Percentiles rank a stretch among this genome's conserved stretches.
Evolutionary conservation across 352 stramenopile species (phyloP).

Genomic region (Globisporangium apiculatum): DNA sequence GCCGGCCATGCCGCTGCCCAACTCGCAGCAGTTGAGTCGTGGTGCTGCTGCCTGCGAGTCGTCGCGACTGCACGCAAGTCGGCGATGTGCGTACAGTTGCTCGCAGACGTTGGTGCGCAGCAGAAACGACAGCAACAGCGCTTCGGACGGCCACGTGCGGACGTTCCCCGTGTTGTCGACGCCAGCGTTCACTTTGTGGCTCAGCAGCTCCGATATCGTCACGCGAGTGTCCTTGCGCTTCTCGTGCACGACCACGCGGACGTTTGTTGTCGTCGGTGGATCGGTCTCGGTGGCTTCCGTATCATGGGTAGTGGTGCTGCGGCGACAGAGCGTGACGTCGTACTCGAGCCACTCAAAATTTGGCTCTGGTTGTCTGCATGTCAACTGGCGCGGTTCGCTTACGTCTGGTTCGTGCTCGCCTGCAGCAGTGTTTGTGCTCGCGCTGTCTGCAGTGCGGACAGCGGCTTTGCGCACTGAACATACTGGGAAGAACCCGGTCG

Average conservation of each 20-base stretch:
- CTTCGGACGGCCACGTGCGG: constrained; percentile 77
- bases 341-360: constrained; percentile 54
- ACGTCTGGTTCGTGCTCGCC: neutral
- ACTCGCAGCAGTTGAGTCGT: constrained; percentile 50
- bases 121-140: constrained; percentile 61
- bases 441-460: neutral
- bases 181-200: constrained; percentile 65
- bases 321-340: constrained; percentile 9
- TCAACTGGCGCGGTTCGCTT: neutral
- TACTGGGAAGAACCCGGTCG: constrained; percentile 57
- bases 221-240: constrained; percentile 55
- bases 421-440: no score
- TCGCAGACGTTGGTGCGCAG: constrained; percentile 32
- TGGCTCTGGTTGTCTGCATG: constrained; percentile 10
- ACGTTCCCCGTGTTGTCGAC: constrained; percentile 89
- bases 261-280: neutral
- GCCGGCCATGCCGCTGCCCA: constrained; percentile 74
- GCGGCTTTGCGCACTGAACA: constrained; percentile 14
- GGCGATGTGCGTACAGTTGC: constrained; percentile 12
- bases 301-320: no score
- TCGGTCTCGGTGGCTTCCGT: no score
- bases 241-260: constrained; percentile 47
- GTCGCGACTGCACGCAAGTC: neutral
- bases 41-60: neutral
- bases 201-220: constrained; percentile 57